Evolutionary conservation across 2,329 filamentous ascomycete genomes (phyloP), one percentile per base, ranked within the genome.

Genomic region (Aspergillus versicolor): DNA sequence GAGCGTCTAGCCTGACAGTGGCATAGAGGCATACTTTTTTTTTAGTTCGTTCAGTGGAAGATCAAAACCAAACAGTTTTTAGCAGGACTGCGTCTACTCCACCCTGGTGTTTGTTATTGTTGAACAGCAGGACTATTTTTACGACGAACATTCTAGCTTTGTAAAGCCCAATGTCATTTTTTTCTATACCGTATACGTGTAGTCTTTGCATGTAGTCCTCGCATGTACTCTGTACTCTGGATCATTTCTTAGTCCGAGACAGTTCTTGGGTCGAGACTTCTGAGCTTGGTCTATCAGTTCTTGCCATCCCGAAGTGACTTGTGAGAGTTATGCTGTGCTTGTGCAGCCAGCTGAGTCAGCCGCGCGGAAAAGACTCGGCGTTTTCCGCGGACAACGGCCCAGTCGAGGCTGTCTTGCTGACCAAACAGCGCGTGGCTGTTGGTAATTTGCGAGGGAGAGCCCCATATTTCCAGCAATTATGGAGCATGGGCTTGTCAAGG

Each of bases 71-170:
- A 72, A 71, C 75, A 74, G 75, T 75, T 77, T 77, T 76, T 77
- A 78, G 76, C 76, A 78, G 75, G 67, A 69, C 75, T 74, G 75
- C 76, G 76, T 78, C 75, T 77, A 76, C 75, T 78, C 76, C 76
- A 78, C 76, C 76, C 76, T 77, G 73, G 72, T 74, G 71, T 71
- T 75, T 67, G 66, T 58, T 56, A 67, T 57, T 37, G 65, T 76
- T 65, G 73, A 70, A 69, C 71, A 64, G 68, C 69, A 75, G 76
- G 75, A 77, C 75, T 77, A 71, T 73, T 72, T 75, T 71, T 71
- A 74, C 69, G 75, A 77, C 75, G 75, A 66, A 78, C 75, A 77
- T 77, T 27, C 27, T 40, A n/a, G 3, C 9, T 30, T 30, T 30
- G 27, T 30, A 9, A 30, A 30, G 27, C 17, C 17, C 17, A 19